Evolutionary conservation across 75 land plant genomes (phyloP).

Genomic region (Cryptomeria japonica): DNA sequence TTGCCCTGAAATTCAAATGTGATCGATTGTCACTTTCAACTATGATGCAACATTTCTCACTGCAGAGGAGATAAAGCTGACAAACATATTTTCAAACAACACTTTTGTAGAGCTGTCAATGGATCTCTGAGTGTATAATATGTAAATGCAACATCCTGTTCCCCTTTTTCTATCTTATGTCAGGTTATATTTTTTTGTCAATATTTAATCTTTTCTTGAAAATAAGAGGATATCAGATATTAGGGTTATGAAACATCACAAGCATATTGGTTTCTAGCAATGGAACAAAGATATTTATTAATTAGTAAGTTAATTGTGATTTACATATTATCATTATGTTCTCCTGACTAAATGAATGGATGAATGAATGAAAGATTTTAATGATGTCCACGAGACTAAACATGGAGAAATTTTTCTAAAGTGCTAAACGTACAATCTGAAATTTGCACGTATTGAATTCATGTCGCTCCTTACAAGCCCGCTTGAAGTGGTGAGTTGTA

Average conservation of each 20-base stretch:
- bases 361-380: too few relatives aligned
- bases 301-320: neutral
- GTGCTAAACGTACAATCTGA: neutral
- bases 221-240: neutral
- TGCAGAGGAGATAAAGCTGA: neutral
- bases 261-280: neutral
- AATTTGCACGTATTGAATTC: neutral
- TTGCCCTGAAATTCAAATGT: neutral
- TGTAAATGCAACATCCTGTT: neutral
- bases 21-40: neutral
- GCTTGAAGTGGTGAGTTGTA: neutral
- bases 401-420: conserved; percentile 1
- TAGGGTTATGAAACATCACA: neutral
- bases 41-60: neutral
- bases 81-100: neutral
- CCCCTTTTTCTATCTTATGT: neutral
- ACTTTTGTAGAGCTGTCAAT: neutral
- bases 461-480: neutral
- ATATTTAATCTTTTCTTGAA: neutral
- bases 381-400: too few relatives aligned
- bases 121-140: conserved; percentile 1
- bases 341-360: too few relatives aligned
- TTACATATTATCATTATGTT: neutral
- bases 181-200: neutral
- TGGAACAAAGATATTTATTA: neutral